Base-by-base conservation (phyloP, 148 eudicot species). In the Selenicereus undatus region DNA sequence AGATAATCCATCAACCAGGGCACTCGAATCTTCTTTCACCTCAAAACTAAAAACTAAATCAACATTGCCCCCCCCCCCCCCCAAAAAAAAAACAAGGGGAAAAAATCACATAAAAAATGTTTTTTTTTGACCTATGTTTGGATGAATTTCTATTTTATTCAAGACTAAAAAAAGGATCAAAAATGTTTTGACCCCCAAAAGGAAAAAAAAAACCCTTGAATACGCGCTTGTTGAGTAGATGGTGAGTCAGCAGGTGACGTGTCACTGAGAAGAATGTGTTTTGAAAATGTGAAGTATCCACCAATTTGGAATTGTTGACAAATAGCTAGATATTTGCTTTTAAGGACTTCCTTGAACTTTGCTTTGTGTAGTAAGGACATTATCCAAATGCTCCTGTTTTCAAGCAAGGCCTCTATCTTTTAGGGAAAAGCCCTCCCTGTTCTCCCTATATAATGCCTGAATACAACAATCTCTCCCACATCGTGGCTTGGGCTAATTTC, bases 371-470 rank as follows among this genome's bases (percentile, higher is more conserved):
- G 8, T 24, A 71, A 73, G 79, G 71, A 36, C 76, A 24, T 79
- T 58, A 80, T 69, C 88, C 74, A 75, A 32, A 29, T 62, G 39
- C 48, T 65, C 39, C 66, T n/a, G 73, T 83, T 86, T 81, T 48
- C 73, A 80, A 32, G 24, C 77, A 78, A 86, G 86, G 88, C 81
- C 88, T 73, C 64, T 3, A 13, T 74, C 24, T 78, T 48, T 81
- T 84, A 24, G 3, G 42, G 58, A 30, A 43, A 74, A 58, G 81
- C 65, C 75, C 81, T 74, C 45, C 45, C 24, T 0, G 13, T 3
- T 58, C 65, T 29, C 0, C 62, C 72, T 83, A 83, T 86, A 83
- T 86, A 86, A 68, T 83, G 75, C 78, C 14, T 77, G n/a, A 17
- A 48, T 30, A 10, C 62, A 30, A 16, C 22, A 27, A 22, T 45